Conservation (phyloP, 192 early-diverging fungal species). For the Cetraspora pellucida region DNA sequence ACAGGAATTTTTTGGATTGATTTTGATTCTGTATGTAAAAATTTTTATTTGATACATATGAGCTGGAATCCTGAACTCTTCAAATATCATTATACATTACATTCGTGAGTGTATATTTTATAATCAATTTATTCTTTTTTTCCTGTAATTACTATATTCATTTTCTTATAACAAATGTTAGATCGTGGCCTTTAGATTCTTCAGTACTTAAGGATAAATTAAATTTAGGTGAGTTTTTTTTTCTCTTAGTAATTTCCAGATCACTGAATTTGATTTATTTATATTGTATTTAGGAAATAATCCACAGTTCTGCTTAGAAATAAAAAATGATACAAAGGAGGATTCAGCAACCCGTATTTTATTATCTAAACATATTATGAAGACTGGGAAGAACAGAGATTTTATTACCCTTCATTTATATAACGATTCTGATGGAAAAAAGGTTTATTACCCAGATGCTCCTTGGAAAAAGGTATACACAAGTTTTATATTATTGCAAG, state of each 20-base stretch:
- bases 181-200: constrained; percentile 38
- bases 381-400: constrained; percentile 83
- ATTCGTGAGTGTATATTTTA: constrained; percentile 62
- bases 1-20: constrained; percentile 85
- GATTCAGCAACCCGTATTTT: constrained; percentile 72
- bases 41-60: constrained; percentile 87
- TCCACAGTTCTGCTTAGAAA: constrained; percentile 77
- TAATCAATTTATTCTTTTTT: not conserved
- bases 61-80: constrained; percentile 89
- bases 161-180: not conserved
- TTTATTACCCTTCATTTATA: constrained; percentile 89
- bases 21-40: constrained; percentile 73
- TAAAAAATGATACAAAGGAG: constrained; percentile 53
- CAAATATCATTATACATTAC: constrained; percentile 63
- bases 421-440: constrained; percentile 63
- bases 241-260: not conserved
- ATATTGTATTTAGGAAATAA: constrained; percentile 59
- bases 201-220: constrained; percentile 37
- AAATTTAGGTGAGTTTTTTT: constrained; percentile 38
- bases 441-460: constrained; percentile 67
- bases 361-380: constrained; percentile 81
- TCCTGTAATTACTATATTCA: not conserved
- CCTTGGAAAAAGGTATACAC: constrained; percentile 46
- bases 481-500: not conserved
- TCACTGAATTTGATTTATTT: not conserved